A percentile compares a stretch with the other conserved stretches of the same genome.
Conservation (phyloP, 2,329 filamentous ascomycete species). For the Alternaria ventricosa region DNA sequence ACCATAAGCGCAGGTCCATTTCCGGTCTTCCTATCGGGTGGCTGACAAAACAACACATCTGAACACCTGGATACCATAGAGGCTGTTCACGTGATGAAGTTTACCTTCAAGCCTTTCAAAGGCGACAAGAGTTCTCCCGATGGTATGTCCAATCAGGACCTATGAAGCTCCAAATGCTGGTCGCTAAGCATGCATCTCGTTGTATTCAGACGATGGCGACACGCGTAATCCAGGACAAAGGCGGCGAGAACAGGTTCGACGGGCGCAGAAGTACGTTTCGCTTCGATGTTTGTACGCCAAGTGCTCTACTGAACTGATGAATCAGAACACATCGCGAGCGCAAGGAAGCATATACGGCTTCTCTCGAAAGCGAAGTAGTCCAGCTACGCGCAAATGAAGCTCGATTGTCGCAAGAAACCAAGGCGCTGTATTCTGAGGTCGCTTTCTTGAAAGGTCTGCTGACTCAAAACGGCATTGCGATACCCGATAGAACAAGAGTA, state of each 20-base stretch:
- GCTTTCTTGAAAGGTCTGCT: conserved; percentile 27
- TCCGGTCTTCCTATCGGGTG: not conserved
- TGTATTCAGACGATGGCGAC: not conserved
- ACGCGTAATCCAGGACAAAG: conserved; percentile 18
- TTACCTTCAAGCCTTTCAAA: conserved; percentile 21
- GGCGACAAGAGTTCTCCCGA: not conserved
- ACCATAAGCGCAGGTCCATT: not conserved
- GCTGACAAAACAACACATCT: not conserved
- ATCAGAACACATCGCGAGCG: conserved; percentile 40
- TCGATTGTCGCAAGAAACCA: conserved; percentile 33
- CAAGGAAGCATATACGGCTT: conserved; percentile 43
- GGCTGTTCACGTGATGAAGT: conserved; percentile 14
- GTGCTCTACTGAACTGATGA: not conserved
- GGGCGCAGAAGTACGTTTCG: conserved; percentile 38
- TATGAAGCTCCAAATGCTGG: no score
- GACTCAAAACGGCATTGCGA: conserved; percentile 21
- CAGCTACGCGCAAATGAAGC: conserved; percentile 42
- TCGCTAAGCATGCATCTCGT: not conserved
- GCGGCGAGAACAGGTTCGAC: conserved; percentile 48
- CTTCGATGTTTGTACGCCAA: not conserved
- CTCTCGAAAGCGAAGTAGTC: conserved; percentile 37
- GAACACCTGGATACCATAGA: not conserved
- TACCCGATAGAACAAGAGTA: not conserved
- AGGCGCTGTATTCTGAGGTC: conserved; percentile 31
- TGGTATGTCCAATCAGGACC: not conserved